Evolutionary conservation across 169 alveolate species (phyloP), one percentile per base, ranked within the genome.

Genomic region (Babesia ovata): DNA sequence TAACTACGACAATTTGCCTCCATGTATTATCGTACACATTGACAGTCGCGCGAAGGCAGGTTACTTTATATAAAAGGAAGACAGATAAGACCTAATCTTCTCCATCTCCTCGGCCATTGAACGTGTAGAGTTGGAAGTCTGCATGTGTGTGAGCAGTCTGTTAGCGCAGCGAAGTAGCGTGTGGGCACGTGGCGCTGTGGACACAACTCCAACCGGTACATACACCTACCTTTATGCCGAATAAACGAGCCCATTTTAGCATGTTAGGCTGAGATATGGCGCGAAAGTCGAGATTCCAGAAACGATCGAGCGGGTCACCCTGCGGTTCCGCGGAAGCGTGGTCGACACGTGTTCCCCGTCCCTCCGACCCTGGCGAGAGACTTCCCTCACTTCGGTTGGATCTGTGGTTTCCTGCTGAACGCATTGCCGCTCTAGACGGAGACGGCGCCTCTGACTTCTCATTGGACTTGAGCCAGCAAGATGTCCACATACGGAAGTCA

Each of bases 201-300:
- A 19, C 17, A 2, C 36, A 8, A 3, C 42, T 13, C 16, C 16
- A 33, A 3, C 71, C 12, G 36, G 71, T n/a, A 10, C 28, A 29
- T 36, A 56, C 19, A 63, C 84, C 19, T 65, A 81, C 88, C 84
- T 81, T 81, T 22, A 81, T 26, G n/a, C 88, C 88, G 74, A 81
- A 81, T 52, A 81, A 81, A 16, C 49, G 28, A 17, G 70, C 71
- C 84, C 76, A 72, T 36, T 39, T 62, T 11, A 24, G 44, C 69
- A 81, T 42, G 42, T 71, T 61, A 12, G 44, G 8, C 58, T 81
- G 63, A 17, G 83, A 28, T 8, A 72, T 36, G 13, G 50, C 44
- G 12, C 63, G 29, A 63, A 81, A 81, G 56, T 81, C 85, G n/a
- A 81, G 28, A 19, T 81, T 49, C 70, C 76, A 69, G 61, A 72